phyloP scores from a whole-genome alignment of 2,329 filamentous ascomycete species.

The Ophiostoma populinum region DNA sequence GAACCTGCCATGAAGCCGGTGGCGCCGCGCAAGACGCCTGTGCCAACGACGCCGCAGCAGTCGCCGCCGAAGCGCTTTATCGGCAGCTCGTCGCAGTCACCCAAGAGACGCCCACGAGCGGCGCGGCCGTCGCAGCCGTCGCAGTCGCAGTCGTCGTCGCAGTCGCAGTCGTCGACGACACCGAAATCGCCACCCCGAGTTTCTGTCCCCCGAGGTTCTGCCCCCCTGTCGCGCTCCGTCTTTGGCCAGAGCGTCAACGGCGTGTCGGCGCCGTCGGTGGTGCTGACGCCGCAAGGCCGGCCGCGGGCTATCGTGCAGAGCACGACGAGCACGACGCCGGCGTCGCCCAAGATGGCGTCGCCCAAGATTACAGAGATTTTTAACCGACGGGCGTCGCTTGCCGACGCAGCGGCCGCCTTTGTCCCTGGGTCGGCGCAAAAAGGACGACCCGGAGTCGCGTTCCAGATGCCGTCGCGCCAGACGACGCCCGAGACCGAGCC shows the following conservation, averaged over 20 bases:
- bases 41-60: slow-evolving; percentile 8
- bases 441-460: slow-evolving; percentile 33
- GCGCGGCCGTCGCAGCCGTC: slow-evolving; percentile 14
- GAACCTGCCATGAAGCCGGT: not conserved
- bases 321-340: slow-evolving; percentile 21
- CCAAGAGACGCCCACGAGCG: slow-evolving; percentile 12
- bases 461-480: slow-evolving; percentile 39
- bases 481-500: slow-evolving; percentile 42
- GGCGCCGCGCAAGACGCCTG: not conserved
- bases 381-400: slow-evolving; percentile 53
- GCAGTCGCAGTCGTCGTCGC: slow-evolving; percentile 12
- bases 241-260: slow-evolving; percentile 41
- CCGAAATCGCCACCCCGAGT: slow-evolving; percentile 12
- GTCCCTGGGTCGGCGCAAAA: slow-evolving; percentile 29
- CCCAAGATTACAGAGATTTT: slow-evolving; percentile 56
- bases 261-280: slow-evolving; percentile 41
- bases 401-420: slow-evolving; percentile 47
- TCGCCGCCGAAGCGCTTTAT: slow-evolving; percentile 12
- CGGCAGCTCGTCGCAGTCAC: slow-evolving; percentile 15
- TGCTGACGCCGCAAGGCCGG: slow-evolving; percentile 43
- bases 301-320: slow-evolving; percentile 23
- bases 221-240: slow-evolving; percentile 19
- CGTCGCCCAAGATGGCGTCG: slow-evolving; percentile 63
- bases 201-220: too few species aligned
- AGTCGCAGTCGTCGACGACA: slow-evolving; percentile 14